phyloP scores from a whole-genome alignment of 805 yeast species.

The Nadsonia fulvescens region DNA sequence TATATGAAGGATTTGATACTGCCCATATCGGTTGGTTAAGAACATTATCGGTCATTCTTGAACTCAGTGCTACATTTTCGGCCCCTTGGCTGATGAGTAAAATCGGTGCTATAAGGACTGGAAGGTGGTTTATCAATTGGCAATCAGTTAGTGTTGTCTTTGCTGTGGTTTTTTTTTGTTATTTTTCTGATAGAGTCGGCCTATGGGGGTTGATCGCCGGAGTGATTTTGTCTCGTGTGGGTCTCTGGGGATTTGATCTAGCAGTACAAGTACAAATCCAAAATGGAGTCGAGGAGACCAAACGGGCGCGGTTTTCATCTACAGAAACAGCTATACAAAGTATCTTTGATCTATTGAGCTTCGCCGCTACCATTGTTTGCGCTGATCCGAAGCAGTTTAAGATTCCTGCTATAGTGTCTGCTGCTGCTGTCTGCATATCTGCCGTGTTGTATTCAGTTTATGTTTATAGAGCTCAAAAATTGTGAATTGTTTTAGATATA shows the following conservation, averaged over 20 bases:
- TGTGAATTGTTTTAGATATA: no score
- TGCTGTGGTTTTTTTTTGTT: constrained; percentile 10
- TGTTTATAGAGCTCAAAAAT: no score
- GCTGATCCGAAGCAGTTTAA: constrained; percentile 16
- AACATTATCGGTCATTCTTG: constrained; percentile 19
- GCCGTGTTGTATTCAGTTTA: constrained; percentile 3
- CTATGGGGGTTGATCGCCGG: constrained; percentile 12
- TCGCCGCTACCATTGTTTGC: constrained; percentile 17
- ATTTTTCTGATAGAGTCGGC: constrained; percentile 2
- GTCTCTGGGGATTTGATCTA: constrained; percentile 26
- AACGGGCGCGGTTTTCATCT: constrained; percentile 20
- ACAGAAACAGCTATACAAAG: constrained; percentile 20
- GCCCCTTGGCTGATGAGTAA: constrained; percentile 15
- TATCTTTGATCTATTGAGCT: constrained; percentile 17
- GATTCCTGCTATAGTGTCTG: constrained; percentile 14
- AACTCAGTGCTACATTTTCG: constrained; percentile 18
- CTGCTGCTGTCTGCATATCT: constrained; percentile 4
- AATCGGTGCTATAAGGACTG: constrained; percentile 18
- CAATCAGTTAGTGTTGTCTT: constrained; percentile 17
- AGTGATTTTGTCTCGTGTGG: constrained; percentile 20
- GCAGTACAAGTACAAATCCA: constrained; percentile 21
- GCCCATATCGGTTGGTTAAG: constrained; percentile 19
- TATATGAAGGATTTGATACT: constrained; percentile 17
- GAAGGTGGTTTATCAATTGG: constrained; percentile 16
- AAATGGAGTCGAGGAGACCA: constrained; percentile 17